A percentile compares a stretch with the other conserved stretches of the same genome.
Evolutionary conservation across 352 stramenopile species (phyloP).

Genomic region (Phytophthora ramorum): DNA sequence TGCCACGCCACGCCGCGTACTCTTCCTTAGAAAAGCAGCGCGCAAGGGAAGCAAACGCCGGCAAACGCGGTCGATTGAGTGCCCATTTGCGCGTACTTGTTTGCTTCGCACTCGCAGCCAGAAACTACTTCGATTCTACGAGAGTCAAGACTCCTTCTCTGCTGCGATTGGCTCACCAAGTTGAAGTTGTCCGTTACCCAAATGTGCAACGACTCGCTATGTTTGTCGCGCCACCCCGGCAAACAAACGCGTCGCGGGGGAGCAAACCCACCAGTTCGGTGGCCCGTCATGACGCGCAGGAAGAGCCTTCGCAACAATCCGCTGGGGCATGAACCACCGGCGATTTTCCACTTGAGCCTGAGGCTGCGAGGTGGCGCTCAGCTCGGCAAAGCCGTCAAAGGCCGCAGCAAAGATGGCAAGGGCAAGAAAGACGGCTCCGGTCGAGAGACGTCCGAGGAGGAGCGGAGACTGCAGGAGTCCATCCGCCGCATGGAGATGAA

Average conservation of each 20-base stretch:
- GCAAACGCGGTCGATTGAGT: no score
- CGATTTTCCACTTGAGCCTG: constrained; percentile 41
- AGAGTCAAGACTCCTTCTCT: no score
- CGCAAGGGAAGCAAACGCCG: no score
- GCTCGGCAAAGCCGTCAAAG: constrained; percentile 82
- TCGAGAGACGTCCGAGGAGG: constrained; percentile 66
- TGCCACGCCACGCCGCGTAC: no score
- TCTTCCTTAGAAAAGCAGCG: no score
- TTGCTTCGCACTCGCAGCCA: no score
- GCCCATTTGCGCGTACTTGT: no score
- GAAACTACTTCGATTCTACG: no score
- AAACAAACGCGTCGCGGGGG: not conserved
- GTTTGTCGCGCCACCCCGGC: constrained; percentile 2
- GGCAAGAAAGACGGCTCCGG: constrained; percentile 61
- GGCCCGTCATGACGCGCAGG: constrained; percentile 20
- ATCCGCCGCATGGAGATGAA: constrained; percentile 88
- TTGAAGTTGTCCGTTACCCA: constrained; percentile 35
- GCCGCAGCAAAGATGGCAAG: constrained; percentile 73
- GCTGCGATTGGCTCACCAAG: constrained; percentile 14
- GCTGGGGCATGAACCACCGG: constrained; percentile 1
- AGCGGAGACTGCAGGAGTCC: constrained; percentile 74
- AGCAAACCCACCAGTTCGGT: not conserved
- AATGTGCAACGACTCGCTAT: no score
- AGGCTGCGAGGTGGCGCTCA: constrained; percentile 72
- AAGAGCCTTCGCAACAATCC: constrained; percentile 38